Evolutionary conservation across 2,329 filamentous ascomycete genomes (phyloP), one percentile per base, ranked within the genome.

Genomic region (Cladophialophora exuberans): DNA sequence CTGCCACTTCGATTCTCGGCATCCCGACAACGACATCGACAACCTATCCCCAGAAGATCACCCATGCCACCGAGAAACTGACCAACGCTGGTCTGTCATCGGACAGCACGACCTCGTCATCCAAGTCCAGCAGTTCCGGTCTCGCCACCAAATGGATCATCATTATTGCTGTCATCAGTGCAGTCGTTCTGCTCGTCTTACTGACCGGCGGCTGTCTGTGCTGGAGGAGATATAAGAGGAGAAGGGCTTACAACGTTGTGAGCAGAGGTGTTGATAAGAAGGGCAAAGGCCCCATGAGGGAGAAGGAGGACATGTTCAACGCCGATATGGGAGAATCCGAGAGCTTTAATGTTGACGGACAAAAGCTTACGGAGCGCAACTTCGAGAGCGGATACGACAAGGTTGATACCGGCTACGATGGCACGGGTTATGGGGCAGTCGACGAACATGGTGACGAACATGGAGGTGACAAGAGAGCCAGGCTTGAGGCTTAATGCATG

Each of bases 261-360:
- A 55, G 56, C 43, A 48, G 31, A 25, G 52, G 56, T 10, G 48
- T 53, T 4, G 56, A 59, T 36, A 52, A 28, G 4, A 56, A 56
- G 30, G 56, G 48, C 38, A 55, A 59, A 36, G 25, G 33, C 3
- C 26, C 22, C 5, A 45, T 39, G 31, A 36, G 47, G 18, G 52
- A 59, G n/a, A 59, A 59, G 26, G 52, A 59, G 39, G 56, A 59
- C 20, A 50, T 59, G 39, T 59, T 59, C 39, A 59, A 59, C 36
- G 52, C 56, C 35, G 56, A 59, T 25, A 52, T 56, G 52, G 44
- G 30, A 31, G 56, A 59, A 28, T 36, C 52, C 9, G 52, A 55
- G 26, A 52, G 43, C 22, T 55, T 59, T 43, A 49, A 52, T 15
- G 31, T 42, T 17, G 47, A 53, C 5, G 47, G 52, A 9, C 48